Evolutionary conservation across 345 rosid species (phyloP).

Genomic region (Raphanus sativus): DNA sequence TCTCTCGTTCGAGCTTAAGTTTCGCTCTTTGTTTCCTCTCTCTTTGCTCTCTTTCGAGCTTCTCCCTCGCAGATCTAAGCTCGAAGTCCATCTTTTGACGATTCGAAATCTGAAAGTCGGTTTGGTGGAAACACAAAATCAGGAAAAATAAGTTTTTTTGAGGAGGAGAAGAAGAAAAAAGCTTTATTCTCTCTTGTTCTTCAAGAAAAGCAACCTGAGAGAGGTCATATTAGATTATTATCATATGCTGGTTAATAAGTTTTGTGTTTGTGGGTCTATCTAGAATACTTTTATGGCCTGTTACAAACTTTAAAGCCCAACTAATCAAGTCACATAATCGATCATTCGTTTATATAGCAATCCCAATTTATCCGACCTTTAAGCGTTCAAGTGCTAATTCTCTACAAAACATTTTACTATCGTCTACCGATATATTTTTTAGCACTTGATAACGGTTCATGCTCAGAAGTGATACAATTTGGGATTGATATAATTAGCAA

Average conservation of each 20-base stretch:
- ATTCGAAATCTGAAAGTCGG: conserved; percentile 19
- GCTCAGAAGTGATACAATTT: not conserved
- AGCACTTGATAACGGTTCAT: not conserved
- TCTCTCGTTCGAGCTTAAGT: conserved; percentile 62
- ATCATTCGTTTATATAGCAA: not conserved
- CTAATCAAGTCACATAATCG: not conserved
- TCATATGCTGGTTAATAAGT: not conserved
- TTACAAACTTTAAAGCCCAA: not conserved
- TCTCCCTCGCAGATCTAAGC: conserved; percentile 86
- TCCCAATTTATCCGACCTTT: not conserved
- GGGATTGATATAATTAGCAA: not conserved
- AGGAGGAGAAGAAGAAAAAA: too few relatives aligned
- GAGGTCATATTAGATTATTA: not conserved
- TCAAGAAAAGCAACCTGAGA: conserved; percentile 27
- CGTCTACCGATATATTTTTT: too few relatives aligned
- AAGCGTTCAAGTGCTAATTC: not conserved
- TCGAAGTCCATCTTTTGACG: conserved; percentile 72
- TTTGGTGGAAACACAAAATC: not conserved
- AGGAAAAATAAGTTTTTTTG: not conserved
- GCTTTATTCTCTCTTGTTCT: conserved; percentile 25
- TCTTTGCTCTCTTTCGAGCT: conserved; percentile 85
- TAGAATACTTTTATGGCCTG: not conserved
- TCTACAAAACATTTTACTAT: not conserved
- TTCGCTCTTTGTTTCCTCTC: conserved; percentile 83
- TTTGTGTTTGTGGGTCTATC: conserved; percentile 16